These are phyloP conservation scores for Mycena leptocephala DNA, from an alignment of 768 basidiomycete species.

Conservation along the genomic window DNA sequence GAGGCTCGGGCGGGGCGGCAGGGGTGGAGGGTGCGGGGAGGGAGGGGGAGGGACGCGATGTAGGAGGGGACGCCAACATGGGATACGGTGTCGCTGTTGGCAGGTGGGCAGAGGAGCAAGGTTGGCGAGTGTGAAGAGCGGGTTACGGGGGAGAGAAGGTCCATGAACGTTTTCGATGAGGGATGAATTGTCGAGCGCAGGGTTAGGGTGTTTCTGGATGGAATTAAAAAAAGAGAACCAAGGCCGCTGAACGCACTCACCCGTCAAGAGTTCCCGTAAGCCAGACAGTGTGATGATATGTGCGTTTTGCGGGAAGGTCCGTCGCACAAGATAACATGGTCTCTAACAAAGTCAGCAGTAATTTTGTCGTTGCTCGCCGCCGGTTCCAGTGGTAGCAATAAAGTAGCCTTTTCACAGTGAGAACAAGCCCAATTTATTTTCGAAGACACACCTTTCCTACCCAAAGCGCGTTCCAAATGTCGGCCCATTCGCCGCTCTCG, in stretches of 20 bases:
- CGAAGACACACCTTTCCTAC: constrained; percentile 73
- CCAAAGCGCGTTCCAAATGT: constrained; percentile 76
- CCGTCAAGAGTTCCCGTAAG: constrained; percentile 75
- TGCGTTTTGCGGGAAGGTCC: constrained; percentile 61
- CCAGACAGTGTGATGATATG: constrained; percentile 88
- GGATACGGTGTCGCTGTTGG: constrained; percentile 63
- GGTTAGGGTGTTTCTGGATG: constrained; percentile 56
- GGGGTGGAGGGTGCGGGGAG: constrained; percentile 61
- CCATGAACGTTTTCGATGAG: constrained; percentile 58
- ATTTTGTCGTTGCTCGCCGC: constrained; percentile 68
- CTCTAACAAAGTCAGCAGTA: constrained; percentile 84
- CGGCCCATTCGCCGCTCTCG: constrained; percentile 78
- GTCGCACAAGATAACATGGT: constrained; percentile 85
- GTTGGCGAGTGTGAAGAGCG: constrained; percentile 52
- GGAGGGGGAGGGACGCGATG: constrained; percentile 61
- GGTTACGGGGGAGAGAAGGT: constrained; percentile 52
- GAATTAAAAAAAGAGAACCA: constrained; percentile 11
- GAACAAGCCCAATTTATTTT: not conserved
- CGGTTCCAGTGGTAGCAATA: constrained; percentile 84
- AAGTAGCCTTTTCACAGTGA: constrained; percentile 71
- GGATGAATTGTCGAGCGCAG: constrained; percentile 63
- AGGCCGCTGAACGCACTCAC: constrained; percentile 56
- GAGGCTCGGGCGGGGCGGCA: constrained; percentile 54
- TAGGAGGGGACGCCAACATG: constrained; percentile 61
- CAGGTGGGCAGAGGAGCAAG: constrained; percentile 71